Percentiles rank a stretch among this genome's conserved stretches.
phyloP scores from a whole-genome alignment of 805 yeast species.

The Kodamaea fukazawae region DNA sequence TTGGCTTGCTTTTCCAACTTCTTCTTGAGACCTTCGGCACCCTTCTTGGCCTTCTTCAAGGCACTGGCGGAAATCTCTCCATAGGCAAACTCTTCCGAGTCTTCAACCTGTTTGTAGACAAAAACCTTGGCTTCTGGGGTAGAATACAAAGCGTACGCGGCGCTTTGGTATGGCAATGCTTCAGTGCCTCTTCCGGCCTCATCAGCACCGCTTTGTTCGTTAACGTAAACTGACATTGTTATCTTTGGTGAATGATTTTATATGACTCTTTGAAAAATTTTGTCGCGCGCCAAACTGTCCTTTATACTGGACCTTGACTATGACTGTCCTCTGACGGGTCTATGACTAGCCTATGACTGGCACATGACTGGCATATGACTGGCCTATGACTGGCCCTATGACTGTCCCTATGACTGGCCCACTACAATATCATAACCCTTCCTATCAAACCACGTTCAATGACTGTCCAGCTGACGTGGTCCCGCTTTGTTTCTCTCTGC shows the following conservation, averaged over 20 bases:
- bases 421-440: no score
- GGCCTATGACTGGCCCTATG: no score
- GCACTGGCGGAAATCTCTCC: constrained; percentile 86
- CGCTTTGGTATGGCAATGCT: constrained; percentile 68
- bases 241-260: not conserved
- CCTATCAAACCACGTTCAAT: no score
- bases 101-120: constrained; percentile 61
- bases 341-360: not conserved
- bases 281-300: not conserved
- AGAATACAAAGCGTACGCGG: constrained; percentile 74
- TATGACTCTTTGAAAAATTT: not conserved
- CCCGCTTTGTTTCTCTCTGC: not conserved
- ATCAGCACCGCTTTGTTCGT: constrained; percentile 73
- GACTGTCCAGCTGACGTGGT: constrained; percentile 1
- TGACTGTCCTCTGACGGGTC: not conserved
- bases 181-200: constrained; percentile 59
- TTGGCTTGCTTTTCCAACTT: constrained; percentile 66
- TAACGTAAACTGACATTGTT: constrained; percentile 56
- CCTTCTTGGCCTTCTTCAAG: constrained; percentile 93
- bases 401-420: no score
- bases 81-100: constrained; percentile 50
- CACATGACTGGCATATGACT: no score
- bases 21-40: constrained; percentile 87
- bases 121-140: constrained; percentile 54
- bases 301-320: not conserved